phyloP scores from a whole-genome alignment of 2,329 filamentous ascomycete species.

The Biscogniauxia marginata region DNA sequence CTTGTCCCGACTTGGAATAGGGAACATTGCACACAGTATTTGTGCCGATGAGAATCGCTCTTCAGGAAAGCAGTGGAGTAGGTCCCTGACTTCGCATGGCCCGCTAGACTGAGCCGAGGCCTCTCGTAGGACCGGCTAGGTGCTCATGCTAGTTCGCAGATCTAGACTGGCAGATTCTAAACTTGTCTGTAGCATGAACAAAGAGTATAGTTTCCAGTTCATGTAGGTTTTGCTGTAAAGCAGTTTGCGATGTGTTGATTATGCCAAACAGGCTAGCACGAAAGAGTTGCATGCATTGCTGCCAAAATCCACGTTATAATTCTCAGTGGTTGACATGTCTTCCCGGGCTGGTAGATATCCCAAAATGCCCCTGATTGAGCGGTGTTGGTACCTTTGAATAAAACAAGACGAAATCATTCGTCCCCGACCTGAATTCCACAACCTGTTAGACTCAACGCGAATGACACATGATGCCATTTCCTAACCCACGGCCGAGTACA shows the following conservation, averaged over 20 bases:
- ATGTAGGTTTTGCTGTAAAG: neutral
- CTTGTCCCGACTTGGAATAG: neutral
- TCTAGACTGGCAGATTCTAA: neutral
- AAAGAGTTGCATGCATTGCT: neutral
- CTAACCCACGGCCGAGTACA: neutral
- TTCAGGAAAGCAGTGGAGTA: no score
- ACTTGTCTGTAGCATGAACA: neutral
- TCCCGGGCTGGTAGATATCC: neutral
- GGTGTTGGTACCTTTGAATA: neutral
- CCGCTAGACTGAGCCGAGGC: no score
- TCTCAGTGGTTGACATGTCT: neutral
- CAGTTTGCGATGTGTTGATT: neutral
- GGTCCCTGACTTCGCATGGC: no score
- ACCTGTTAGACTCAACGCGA: neutral
- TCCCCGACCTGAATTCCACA: neutral
- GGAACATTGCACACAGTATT: no score
- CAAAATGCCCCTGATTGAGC: neutral
- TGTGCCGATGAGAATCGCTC: neutral
- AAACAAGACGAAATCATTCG: neutral
- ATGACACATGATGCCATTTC: neutral
- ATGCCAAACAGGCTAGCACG: neutral
- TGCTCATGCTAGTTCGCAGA: neutral
- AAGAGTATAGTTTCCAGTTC: neutral
- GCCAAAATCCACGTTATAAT: neutral
- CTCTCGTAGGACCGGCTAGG: neutral